A percentile compares a stretch with the other conserved stretches of the same genome.
Evolutionary conservation across 371 early-diverging fungal species (phyloP).

Genomic region (Apophysomyces elegans): DNA sequence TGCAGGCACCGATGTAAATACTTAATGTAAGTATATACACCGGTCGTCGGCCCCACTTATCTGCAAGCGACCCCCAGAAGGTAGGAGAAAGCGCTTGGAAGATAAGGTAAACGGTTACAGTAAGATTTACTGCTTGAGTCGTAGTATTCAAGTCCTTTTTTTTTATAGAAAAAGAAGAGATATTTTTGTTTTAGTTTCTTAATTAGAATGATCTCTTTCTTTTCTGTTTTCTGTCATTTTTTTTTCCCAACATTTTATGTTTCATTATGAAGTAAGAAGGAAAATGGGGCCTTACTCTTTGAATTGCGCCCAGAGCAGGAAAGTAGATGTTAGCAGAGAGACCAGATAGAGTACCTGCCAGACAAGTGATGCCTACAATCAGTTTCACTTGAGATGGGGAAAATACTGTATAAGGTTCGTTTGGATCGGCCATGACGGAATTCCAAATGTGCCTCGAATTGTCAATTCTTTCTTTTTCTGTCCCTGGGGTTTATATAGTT

Average conservation of each 20-base stretch:
- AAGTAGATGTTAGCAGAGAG: constrained; percentile 24
- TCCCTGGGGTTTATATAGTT: too few species aligned
- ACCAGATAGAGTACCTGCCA: constrained; percentile 5
- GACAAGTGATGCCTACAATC: neutral
- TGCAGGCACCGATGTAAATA: constrained; percentile 55
- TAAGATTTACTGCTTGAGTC: constrained; percentile 23
- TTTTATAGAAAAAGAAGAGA: neutral
- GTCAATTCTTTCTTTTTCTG: too few species aligned
- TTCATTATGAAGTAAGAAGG: neutral
- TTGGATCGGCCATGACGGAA: too few species aligned
- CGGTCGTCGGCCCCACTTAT: constrained; percentile 57
- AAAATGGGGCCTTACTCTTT: neutral
- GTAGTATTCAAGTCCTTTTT: constrained; percentile 22
- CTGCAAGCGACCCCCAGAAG: constrained; percentile 63
- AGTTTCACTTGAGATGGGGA: neutral
- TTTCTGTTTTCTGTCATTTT: neutral
- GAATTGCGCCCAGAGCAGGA: constrained; percentile 16
- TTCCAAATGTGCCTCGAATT: too few species aligned
- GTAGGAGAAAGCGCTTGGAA: constrained; percentile 28
- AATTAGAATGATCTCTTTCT: neutral
- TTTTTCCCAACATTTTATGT: neutral
- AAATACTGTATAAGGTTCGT: constrained; percentile 14
- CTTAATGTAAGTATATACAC: constrained; percentile 58
- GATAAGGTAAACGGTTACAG: constrained; percentile 28
- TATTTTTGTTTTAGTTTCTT: too few species aligned